Evolutionary conservation across 306 rosid species (phyloP), one percentile per base, ranked within the genome.

Genomic region (Dalbergia oliveri): DNA sequence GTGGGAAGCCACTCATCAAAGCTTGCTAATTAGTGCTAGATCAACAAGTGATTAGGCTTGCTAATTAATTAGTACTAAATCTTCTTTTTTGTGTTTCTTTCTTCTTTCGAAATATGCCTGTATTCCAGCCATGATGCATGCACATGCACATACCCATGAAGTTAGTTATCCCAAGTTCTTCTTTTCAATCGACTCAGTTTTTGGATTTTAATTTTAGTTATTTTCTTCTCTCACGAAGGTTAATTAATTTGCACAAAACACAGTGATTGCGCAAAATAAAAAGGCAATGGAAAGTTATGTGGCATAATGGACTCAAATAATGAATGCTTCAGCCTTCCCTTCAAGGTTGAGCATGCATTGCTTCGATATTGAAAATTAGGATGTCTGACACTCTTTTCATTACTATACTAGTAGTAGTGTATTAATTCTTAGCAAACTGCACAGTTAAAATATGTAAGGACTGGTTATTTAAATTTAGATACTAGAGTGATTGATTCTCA

Each of bases 1-100:
- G 98, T 47, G 98, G 97, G 69, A 92, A 89, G 88, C 97, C 98
- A 23, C 87, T 94, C n/a, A 86, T 94, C 18, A 86, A 88, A 83
- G 41, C 89, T 72, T 94, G 98, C 75, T 90, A 81, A 73, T 41
- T 26, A 33, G 3, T 59, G 10, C 39, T 11, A 2, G 26, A 16
- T 37, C 50, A 65, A 4, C 69, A 3, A 37, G 41, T 37, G 47
- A 43, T 43, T 43, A 88, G 81, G 37, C 88, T 71, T 94, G 98
- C 74, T 90, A 73, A 73, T 37, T 19, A 44, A 43, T 43, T 43
- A 7, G 11, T 43, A 7, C 47, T 43, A 41, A 41, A 4, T 35
- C 41, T 37, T 37, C 11, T 45, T 50, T 14, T 50, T 11, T 58
- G 16, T 51, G 4, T 11, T 13, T 21, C 1, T 9, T 10, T 56